Conservation (phyloP, 768 basidiomycete species). For the Tricholoma sp. region DNA sequence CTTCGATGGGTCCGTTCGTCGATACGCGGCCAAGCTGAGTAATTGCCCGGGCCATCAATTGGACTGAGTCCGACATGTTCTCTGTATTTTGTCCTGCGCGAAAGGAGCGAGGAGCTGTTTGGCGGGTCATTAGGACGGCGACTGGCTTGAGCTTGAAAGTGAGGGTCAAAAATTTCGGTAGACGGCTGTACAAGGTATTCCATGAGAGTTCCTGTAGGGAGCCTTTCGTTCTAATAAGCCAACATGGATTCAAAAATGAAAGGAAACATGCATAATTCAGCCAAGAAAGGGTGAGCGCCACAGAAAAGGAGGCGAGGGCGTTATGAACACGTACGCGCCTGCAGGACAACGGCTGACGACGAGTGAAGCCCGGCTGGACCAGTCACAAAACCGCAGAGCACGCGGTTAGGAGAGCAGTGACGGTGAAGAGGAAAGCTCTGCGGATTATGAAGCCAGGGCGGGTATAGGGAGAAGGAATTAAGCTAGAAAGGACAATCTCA, state of each 20-base stretch:
- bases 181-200: constrained; percentile 14
- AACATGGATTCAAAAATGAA: background rate
- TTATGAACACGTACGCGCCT: constrained; percentile 4
- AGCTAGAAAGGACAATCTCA: background rate
- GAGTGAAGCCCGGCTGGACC: no score
- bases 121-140: constrained; percentile 2
- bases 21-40: constrained; percentile 6
- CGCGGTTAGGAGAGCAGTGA: background rate
- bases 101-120: constrained; percentile 4
- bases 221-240: background rate
- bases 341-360: background rate
- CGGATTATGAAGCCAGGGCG: background rate
- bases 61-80: background rate
- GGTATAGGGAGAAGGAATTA: background rate
- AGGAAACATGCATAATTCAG: background rate
- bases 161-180: constrained; percentile 9
- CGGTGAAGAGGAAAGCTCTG: no score
- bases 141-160: background rate
- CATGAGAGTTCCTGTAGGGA: constrained; percentile 7
- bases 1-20: constrained; percentile 12
- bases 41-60: background rate
- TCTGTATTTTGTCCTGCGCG: constrained; percentile 7
- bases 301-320: background rate
- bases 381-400: background rate
- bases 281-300: background rate